phyloP scores from a whole-genome alignment of 306 rosid genomes.

The Betula pendula region DNA sequence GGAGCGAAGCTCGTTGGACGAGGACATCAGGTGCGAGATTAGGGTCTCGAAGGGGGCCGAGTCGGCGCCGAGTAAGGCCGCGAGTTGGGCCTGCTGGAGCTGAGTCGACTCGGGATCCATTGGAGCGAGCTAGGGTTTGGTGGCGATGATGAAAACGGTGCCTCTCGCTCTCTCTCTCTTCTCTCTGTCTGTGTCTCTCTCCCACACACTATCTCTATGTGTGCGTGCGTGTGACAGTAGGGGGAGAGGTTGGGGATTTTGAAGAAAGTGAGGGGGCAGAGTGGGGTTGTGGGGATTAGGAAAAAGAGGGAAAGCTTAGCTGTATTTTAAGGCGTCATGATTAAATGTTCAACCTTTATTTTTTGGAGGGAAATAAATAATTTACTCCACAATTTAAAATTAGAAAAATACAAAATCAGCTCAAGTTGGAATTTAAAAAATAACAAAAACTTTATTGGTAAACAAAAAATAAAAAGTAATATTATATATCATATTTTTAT shows the following conservation, averaged over 20 bases:
- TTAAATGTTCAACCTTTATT: background rate
- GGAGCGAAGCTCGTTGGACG: constrained; percentile 85
- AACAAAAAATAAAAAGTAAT: too few relatives aligned
- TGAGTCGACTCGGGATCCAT: constrained; percentile 80
- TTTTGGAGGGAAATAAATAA: background rate
- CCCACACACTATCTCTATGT: background rate
- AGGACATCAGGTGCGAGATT: constrained; percentile 86
- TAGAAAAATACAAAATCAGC: too few relatives aligned
- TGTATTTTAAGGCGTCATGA: constrained; percentile 4
- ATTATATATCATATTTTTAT: too few relatives aligned
- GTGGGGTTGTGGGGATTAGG: background rate
- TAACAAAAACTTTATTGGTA: too few relatives aligned
- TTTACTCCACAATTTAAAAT: background rate
- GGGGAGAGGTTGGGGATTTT: background rate
- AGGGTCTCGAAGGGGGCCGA: constrained; percentile 70
- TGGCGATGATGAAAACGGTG: background rate
- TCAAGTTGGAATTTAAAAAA: too few relatives aligned
- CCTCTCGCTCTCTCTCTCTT: background rate
- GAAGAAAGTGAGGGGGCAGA: background rate
- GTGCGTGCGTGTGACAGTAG: background rate
- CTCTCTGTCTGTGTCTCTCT: background rate
- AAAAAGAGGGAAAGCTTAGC: constrained; percentile 12
- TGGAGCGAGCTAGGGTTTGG: constrained; percentile 39
- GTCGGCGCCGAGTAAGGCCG: constrained; percentile 87
- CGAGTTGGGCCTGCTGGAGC: constrained; percentile 82